A percentile compares a stretch with the other conserved stretches of the same genome.
Evolutionary conservation across 352 stramenopile species (phyloP).

Genomic region (Elongisporangium prolatum): DNA sequence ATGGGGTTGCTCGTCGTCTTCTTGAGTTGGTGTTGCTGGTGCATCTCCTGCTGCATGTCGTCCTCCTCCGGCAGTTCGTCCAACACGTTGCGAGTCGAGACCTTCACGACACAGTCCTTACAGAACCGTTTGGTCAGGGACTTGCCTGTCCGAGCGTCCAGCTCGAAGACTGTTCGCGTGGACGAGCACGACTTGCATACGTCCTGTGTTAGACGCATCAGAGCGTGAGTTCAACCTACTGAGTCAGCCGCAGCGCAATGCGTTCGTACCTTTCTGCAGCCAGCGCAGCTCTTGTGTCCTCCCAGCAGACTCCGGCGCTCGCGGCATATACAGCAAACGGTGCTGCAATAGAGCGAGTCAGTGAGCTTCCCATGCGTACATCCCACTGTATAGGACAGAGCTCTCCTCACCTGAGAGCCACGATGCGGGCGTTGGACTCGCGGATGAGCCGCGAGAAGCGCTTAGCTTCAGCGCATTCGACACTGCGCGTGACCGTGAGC

Average conservation of each 20-base stretch:
- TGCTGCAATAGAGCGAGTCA: constrained; percentile 7
- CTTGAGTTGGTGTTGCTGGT: background rate
- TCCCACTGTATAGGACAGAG: background rate
- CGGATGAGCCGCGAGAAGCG: constrained; percentile 22
- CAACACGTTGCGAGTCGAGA: constrained; percentile 3
- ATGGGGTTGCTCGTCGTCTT: background rate
- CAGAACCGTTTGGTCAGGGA: constrained; percentile 40
- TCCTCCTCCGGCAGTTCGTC: background rate
- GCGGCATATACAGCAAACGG: constrained; percentile 25
- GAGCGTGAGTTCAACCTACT: background rate
- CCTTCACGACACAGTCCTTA: constrained; percentile 35
- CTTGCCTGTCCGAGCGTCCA: constrained; percentile 29
- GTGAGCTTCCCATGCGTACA: background rate
- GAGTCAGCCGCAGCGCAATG: background rate
- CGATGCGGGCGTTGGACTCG: constrained; percentile 1
- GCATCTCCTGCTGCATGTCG: background rate
- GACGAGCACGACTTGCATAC: constrained; percentile 43
- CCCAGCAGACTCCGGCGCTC: constrained; percentile 11
- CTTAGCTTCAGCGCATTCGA: constrained; percentile 21
- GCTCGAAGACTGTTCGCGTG: constrained; percentile 39
- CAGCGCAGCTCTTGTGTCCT: constrained; percentile 15
- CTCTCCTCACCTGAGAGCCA: background rate
- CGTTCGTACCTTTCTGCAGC: constrained; percentile 19
- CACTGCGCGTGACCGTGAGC: constrained; percentile 21
- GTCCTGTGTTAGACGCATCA: constrained; percentile 14